These are phyloP conservation scores for Tulasnella sp. DNA, from an alignment of 768 basidiomycete species.

Conservation along the genomic window DNA sequence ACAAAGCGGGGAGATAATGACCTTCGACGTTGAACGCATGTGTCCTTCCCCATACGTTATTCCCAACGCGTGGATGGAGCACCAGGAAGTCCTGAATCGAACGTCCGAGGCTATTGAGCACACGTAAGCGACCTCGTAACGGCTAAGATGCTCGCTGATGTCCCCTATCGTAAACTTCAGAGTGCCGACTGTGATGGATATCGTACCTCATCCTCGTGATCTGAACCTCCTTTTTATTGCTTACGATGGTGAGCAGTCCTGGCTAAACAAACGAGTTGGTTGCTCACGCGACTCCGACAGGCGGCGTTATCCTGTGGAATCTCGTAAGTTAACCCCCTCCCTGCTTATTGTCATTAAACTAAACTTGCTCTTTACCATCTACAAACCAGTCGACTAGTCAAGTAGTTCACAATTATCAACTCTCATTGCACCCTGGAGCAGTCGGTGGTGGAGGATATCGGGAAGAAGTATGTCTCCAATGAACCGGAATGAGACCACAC, in stretches of 20 bases:
- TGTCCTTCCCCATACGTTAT: constrained; percentile 63
- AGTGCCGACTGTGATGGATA: constrained; percentile 56
- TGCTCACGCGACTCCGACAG: constrained; percentile 38
- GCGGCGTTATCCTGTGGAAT: constrained; percentile 58
- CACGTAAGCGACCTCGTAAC: constrained; percentile 34
- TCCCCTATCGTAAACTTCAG: neutral
- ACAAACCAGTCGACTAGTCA: constrained; percentile 46
- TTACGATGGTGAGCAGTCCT: constrained; percentile 54
- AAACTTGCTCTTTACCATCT: neutral
- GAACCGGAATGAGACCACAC: neutral
- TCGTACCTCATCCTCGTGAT: constrained; percentile 66
- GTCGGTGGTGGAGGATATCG: constrained; percentile 70
- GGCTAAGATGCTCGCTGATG: neutral
- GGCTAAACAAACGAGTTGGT: neutral
- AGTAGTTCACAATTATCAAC: constrained; percentile 61
- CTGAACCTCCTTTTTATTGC: constrained; percentile 67
- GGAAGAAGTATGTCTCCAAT: constrained; percentile 45
- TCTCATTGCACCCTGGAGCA: constrained; percentile 71
- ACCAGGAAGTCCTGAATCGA: constrained; percentile 58
- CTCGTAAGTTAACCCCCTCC: constrained; percentile 43
- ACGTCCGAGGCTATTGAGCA: constrained; percentile 30
- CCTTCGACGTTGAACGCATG: constrained; percentile 71
- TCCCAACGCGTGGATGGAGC: constrained; percentile 71
- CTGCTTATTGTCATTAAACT: neutral
- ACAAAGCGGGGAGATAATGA: constrained; percentile 59